These are phyloP conservation scores for Syzygium oleosum DNA, from an alignment of 345 rosid genomes.

Conservation along the genomic window DNA sequence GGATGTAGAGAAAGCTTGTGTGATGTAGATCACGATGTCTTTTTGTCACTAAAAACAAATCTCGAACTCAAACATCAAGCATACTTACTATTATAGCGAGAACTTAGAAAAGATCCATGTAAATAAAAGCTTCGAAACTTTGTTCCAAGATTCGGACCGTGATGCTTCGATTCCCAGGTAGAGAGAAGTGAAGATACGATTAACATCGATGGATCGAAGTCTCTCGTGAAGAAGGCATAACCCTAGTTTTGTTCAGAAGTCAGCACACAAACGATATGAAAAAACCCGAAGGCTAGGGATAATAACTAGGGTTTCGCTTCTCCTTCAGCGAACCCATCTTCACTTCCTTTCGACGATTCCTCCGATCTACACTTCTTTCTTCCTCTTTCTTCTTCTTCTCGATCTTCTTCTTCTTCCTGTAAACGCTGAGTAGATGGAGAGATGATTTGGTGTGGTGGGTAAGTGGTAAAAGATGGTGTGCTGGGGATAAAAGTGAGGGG, in stretches of 20 bases:
- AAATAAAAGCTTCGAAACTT: neutral
- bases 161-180: conserved; percentile 54
- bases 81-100: neutral
- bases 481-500: conserved; percentile 20
- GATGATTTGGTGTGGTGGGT: conserved; percentile 19
- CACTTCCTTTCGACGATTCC: neutral
- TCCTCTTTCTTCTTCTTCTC: conserved; percentile 9
- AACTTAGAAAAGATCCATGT: neutral
- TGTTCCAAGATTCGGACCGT: conserved; percentile 44
- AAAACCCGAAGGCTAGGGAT: neutral
- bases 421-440: neutral
- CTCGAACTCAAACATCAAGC: neutral
- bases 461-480: conserved; percentile 17
- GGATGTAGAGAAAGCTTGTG: neutral
- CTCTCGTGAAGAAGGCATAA: neutral
- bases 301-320: conserved; percentile 27
- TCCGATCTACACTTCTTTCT: neutral
- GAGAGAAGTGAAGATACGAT: conserved; percentile 10
- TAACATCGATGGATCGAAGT: neutral
- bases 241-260: neutral
- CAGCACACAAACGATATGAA: neutral
- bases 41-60: neutral
- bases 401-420: neutral
- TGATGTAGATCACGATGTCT: neutral
- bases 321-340: conserved; percentile 26